phyloP scores from a whole-genome alignment of 768 basidiomycete species.

The Brasilioporus rufonigricans region DNA sequence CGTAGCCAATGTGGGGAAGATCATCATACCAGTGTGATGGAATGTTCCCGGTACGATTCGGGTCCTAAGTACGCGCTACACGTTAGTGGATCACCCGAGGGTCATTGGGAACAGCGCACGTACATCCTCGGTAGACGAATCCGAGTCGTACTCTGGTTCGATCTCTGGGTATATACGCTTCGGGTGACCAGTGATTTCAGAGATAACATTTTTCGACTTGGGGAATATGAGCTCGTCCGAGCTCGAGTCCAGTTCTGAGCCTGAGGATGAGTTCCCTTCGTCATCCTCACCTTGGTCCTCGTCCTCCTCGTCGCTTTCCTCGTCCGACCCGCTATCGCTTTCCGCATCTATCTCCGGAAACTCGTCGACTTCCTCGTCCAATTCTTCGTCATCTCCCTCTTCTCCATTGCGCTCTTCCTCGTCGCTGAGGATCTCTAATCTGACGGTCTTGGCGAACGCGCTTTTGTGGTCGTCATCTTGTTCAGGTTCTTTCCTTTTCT shows the following conservation, averaged over 20 bases:
- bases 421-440: constrained; percentile 72
- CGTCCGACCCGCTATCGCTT: constrained; percentile 40
- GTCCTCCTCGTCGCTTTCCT: constrained; percentile 35
- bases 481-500: constrained; percentile 58
- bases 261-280: constrained; percentile 36
- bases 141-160: constrained; percentile 87
- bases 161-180: constrained; percentile 87
- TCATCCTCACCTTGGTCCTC: constrained; percentile 34
- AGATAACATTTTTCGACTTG: constrained; percentile 65
- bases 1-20: constrained; percentile 97
- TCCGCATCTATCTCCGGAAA: constrained; percentile 67
- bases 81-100: background rate
- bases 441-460: constrained; percentile 40
- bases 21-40: constrained; percentile 99
- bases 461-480: constrained; percentile 36
- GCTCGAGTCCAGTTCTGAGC: constrained; percentile 35
- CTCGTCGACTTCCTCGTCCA: constrained; percentile 63
- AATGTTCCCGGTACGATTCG: constrained; percentile 93
- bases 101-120: constrained; percentile 27
- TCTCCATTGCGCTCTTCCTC: constrained; percentile 50
- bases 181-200: constrained; percentile 79
- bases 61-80: constrained; percentile 50
- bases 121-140: constrained; percentile 91
- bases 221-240: constrained; percentile 58
- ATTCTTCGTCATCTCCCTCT: constrained; percentile 36